A percentile compares a stretch with the other conserved stretches of the same genome.
Evolutionary conservation across 768 basidiomycete species (phyloP).

Genomic region (Albatrellus ellisii): DNA sequence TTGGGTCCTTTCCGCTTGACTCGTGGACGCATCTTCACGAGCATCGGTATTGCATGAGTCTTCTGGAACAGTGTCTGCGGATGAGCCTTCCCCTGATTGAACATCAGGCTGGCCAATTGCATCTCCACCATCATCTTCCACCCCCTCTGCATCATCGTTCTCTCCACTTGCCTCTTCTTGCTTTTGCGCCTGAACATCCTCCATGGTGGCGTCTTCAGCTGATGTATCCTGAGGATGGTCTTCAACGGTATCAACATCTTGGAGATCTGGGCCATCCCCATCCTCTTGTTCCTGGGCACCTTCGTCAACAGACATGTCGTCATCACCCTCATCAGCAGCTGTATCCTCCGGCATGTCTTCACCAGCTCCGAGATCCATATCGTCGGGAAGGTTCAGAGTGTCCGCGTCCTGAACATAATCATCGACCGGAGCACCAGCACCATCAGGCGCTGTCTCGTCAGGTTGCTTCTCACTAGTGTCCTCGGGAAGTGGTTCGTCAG

Average conservation of each 20-base stretch:
- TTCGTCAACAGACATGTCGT: constrained; percentile 19
- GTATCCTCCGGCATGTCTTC: constrained; percentile 13
- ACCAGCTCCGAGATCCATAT: constrained; percentile 45
- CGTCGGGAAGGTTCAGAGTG: constrained; percentile 81
- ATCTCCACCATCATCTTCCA: constrained; percentile 26
- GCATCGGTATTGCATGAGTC: background rate
- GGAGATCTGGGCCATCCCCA: constrained; percentile 10
- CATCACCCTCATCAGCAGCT: constrained; percentile 17
- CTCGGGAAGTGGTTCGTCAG: constrained; percentile 20
- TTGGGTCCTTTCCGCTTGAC: constrained; percentile 1
- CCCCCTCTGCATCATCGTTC: constrained; percentile 19
- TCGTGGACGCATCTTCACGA: background rate
- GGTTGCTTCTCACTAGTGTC: constrained; percentile 18
- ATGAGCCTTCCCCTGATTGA: constrained; percentile 17
- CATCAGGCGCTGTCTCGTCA: constrained; percentile 32
- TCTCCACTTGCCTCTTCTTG: constrained; percentile 23
- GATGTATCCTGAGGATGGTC: background rate
- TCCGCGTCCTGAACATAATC: constrained; percentile 69
- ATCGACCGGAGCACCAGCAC: constrained; percentile 57
- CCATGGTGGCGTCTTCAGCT: background rate
- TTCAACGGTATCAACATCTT: constrained; percentile 7
- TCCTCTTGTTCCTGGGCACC: constrained; percentile 9
- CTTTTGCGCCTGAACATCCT: constrained; percentile 2
- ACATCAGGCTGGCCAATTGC: constrained; percentile 27
- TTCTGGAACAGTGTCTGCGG: constrained; percentile 6